Percentiles rank a stretch among this genome's conserved stretches.
phyloP scores from a whole-genome alignment of 768 basidiomycete genomes.

The Suillus occidentalis region DNA sequence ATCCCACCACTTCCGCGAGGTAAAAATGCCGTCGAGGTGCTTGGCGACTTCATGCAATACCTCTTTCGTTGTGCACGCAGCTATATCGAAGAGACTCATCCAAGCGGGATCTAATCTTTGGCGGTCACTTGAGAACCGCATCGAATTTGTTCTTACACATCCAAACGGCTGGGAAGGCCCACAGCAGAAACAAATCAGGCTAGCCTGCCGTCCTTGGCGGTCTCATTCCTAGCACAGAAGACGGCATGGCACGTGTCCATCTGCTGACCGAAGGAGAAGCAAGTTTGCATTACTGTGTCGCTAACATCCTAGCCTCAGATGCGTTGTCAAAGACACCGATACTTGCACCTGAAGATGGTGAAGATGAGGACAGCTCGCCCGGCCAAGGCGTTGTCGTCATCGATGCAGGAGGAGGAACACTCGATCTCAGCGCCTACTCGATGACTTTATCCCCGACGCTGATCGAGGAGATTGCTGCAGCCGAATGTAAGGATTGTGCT shows the following conservation, averaged over 20 bases:
- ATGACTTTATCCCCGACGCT: slow-evolving; percentile 39
- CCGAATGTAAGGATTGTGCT: slow-evolving; percentile 30
- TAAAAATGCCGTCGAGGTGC: slow-evolving; percentile 42
- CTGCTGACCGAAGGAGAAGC: slow-evolving; percentile 70
- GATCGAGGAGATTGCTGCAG: slow-evolving; percentile 39
- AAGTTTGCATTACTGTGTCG: slow-evolving; percentile 56
- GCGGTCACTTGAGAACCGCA: slow-evolving; percentile 40
- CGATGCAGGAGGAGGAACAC: slow-evolving; percentile 50
- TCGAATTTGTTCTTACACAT: slow-evolving; percentile 57
- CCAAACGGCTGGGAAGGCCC: slow-evolving; percentile 67
- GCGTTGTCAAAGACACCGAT: slow-evolving; percentile 18
- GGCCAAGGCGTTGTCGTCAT: slow-evolving; percentile 43
- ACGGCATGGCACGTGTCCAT: slow-evolving; percentile 43
- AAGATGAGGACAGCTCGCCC: slow-evolving; percentile 21
- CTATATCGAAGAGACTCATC: slow-evolving; percentile 50
- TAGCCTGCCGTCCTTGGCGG: slow-evolving; percentile 52
- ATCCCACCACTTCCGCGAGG: slow-evolving; percentile 42
- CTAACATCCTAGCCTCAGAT: slow-evolving; percentile 43
- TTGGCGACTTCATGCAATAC: slow-evolving; percentile 49
- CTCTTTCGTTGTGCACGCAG: slow-evolving; percentile 42
- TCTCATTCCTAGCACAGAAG: slow-evolving; percentile 42
- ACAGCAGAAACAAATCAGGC: slow-evolving; percentile 58
- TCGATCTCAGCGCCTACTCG: slow-evolving; percentile 43
- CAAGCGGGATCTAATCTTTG: slow-evolving; percentile 46
- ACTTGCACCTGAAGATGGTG: slow-evolving; percentile 16